These are phyloP conservation scores for Massospora cicadina DNA, from an alignment of 371 early-diverging fungal species.

Conservation along the genomic window DNA sequence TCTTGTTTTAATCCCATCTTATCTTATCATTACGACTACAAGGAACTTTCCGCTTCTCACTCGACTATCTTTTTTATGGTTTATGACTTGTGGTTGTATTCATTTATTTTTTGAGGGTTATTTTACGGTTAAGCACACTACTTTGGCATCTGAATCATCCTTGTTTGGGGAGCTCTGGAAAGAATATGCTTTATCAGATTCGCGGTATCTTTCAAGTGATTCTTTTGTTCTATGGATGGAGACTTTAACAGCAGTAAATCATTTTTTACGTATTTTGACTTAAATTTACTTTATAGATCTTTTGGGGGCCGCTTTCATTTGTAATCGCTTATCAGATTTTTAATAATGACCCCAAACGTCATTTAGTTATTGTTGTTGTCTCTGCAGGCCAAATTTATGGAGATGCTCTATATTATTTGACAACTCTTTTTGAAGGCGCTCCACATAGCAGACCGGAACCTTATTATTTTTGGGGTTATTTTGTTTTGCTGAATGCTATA, in stretches of 20 bases:
- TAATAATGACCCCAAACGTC: conserved; percentile 32
- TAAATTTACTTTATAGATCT: conserved; percentile 21
- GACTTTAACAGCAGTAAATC: conserved; percentile 62
- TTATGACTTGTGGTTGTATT: conserved; percentile 47
- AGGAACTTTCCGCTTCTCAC: conserved; percentile 12
- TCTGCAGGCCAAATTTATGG: conserved; percentile 63
- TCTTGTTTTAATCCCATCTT: conserved; percentile 16
- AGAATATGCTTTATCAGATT: conserved; percentile 78
- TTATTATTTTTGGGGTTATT: conserved; percentile 62
- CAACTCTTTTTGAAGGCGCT: conserved; percentile 38
- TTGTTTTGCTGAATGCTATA: conserved; percentile 41
- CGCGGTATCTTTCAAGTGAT: conserved; percentile 66
- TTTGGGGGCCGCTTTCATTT: conserved; percentile 62
- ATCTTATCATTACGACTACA: conserved; percentile 14
- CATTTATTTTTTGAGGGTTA: conserved; percentile 80
- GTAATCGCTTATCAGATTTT: conserved; percentile 41
- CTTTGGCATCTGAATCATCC: conserved; percentile 38
- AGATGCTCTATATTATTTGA: conserved; percentile 46
- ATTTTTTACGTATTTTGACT: not conserved
- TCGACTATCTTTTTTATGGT: conserved; percentile 53
- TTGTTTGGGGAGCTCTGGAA: conserved; percentile 75
- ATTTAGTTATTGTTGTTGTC: conserved; percentile 46
- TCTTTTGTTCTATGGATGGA: conserved; percentile 64
- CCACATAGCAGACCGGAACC: conserved; percentile 43
- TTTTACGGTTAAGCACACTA: conserved; percentile 40